Evolutionary conservation across 2,329 filamentous ascomycete species (phyloP).

Genomic region (Aspergillus quadricinctus): DNA sequence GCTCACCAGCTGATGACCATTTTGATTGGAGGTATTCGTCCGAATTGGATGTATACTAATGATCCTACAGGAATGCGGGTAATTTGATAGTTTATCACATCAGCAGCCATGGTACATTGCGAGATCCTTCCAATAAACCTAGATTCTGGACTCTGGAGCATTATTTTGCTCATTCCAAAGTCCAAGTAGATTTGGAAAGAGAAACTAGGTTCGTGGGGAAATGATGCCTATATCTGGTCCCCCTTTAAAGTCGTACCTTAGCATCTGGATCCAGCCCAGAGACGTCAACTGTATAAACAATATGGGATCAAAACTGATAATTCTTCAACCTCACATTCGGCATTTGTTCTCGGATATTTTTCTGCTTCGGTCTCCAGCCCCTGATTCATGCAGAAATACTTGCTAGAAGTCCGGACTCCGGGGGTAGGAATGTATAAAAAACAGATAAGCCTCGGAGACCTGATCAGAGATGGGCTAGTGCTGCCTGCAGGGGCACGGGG

Average conservation of each 20-base stretch:
- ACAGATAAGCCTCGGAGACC: not conserved
- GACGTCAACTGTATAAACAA: too few relatives aligned
- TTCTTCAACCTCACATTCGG: not conserved
- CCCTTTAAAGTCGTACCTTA: not conserved
- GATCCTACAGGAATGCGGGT: too few relatives aligned
- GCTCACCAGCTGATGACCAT: too few relatives aligned
- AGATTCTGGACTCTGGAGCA: too few relatives aligned
- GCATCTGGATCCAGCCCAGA: too few relatives aligned
- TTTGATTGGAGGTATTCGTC: not conserved
- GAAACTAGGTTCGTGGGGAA: not conserved
- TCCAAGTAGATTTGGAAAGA: not conserved
- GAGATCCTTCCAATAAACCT: too few relatives aligned
- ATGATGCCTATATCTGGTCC: not conserved
- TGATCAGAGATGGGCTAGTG: not conserved
- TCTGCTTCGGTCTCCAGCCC: not conserved
- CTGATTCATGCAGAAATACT: not conserved
- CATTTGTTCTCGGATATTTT: not conserved
- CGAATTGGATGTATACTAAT: not conserved
- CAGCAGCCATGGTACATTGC: too few relatives aligned
- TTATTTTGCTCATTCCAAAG: not conserved
- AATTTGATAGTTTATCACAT: not conserved
- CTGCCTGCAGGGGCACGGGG: not conserved
- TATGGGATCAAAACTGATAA: not conserved
- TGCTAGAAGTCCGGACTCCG: not conserved
- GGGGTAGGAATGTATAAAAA: not conserved